A percentile compares a stretch with the other conserved stretches of the same genome.
phyloP scores from a whole-genome alignment of 805 yeast species.

The Saccharomycopsis selenospora region DNA sequence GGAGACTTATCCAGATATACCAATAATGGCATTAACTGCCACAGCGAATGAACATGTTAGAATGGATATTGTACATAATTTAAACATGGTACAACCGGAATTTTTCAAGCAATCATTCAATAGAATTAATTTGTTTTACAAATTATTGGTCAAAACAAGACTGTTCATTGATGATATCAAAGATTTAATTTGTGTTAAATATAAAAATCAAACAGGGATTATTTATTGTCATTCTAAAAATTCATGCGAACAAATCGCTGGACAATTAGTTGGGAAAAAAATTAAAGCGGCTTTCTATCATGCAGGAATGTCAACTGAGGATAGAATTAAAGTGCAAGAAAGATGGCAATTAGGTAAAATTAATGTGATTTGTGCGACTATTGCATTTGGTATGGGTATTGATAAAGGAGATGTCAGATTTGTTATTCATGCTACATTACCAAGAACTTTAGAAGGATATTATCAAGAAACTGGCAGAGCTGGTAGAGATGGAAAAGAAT shows the following conservation, averaged over 20 bases:
- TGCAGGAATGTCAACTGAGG: constrained; percentile 87
- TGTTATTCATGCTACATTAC: constrained; percentile 83
- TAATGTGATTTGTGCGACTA: constrained; percentile 89
- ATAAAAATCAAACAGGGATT: constrained; percentile 65
- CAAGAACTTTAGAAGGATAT: constrained; percentile 89
- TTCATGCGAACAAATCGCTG: constrained; percentile 77
- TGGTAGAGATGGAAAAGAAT: constrained; percentile 84
- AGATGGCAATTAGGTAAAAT: constrained; percentile 71
- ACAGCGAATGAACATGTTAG: constrained; percentile 91
- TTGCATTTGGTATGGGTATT: constrained; percentile 99
- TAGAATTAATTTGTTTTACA: constrained; percentile 76
- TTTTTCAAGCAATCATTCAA: constrained; percentile 87
- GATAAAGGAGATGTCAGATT: constrained; percentile 93
- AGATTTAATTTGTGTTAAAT: constrained; percentile 44
- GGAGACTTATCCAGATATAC: constrained; percentile 65
- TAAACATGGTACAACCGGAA: constrained; percentile 54
- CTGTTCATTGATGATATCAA: constrained; percentile 50
- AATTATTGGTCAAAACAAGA: constrained; percentile 59
- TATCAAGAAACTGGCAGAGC: constrained; percentile 99
- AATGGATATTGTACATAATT: constrained; percentile 75
- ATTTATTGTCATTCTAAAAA: constrained; percentile 89
- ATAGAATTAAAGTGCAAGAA: constrained; percentile 61
- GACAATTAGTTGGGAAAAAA: constrained; percentile 50
- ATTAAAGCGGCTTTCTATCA: constrained; percentile 74
- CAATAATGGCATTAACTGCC: constrained; percentile 94